Percentiles rank a stretch among this genome's conserved stretches.
Conservation (phyloP, 1,284 basidiomycete genomes). For the Ganoderma boninense region DNA sequence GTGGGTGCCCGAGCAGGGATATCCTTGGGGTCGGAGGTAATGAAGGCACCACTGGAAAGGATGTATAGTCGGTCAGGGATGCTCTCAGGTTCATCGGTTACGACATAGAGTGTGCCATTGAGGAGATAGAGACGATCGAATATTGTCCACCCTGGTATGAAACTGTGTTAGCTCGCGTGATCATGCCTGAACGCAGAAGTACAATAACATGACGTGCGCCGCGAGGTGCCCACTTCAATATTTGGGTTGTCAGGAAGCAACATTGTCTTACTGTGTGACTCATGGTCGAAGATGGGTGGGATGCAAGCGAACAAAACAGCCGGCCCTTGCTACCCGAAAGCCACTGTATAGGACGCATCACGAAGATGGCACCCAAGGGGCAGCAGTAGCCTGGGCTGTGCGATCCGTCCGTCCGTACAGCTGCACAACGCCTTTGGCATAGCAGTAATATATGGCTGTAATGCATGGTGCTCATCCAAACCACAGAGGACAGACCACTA, state of each 20-base stretch:
- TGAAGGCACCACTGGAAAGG: conserved; percentile 61
- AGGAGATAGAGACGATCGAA: conserved; percentile 81
- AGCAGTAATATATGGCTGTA: too few relatives aligned
- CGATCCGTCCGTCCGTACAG: too few relatives aligned
- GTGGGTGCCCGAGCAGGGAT: conserved; percentile 65
- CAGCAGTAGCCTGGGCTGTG: too few relatives aligned
- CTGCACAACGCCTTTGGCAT: too few relatives aligned
- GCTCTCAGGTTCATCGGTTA: conserved; percentile 61
- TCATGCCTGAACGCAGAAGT: neutral
- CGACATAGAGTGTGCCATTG: conserved; percentile 82
- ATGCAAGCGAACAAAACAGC: too few relatives aligned
- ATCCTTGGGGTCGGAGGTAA: conserved; percentile 55
- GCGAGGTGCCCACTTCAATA: too few relatives aligned
- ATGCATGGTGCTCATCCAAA: too few relatives aligned
- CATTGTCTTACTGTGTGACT: too few relatives aligned
- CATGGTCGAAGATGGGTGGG: too few relatives aligned
- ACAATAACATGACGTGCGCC: neutral
- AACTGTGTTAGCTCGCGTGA: neutral
- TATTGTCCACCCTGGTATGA: conserved; percentile 78
- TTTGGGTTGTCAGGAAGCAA: too few relatives aligned
- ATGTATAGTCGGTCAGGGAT: conserved; percentile 65
- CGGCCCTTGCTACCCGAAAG: too few relatives aligned
- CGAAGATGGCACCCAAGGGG: neutral
- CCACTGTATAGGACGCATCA: neutral
- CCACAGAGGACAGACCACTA: neutral